These are phyloP conservation scores for Tieghemostelium lacteum DNA, from an alignment of 78 protist genomes.

Conservation along the genomic window DNA sequence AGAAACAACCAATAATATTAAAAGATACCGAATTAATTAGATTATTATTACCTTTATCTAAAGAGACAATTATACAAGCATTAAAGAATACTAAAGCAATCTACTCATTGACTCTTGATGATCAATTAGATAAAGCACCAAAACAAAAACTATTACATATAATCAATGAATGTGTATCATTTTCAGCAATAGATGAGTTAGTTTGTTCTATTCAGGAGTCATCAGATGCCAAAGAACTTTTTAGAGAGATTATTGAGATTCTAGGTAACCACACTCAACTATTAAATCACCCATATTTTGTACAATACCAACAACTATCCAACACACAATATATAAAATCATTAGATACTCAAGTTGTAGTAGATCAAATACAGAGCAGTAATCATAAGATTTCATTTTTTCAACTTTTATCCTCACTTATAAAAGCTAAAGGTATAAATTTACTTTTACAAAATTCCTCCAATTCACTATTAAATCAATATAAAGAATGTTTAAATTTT, in stretches of 20 bases:
- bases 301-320: not conserved
- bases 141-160: conserved; percentile 54
- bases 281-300: conserved; percentile 7
- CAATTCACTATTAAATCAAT: not conserved
- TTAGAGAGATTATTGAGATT: not conserved
- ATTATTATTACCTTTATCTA: not conserved
- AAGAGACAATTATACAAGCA: conserved; percentile 30
- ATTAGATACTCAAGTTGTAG: not conserved
- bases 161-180: conserved; percentile 43
- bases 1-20: not conserved
- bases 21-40: conserved; percentile 42
- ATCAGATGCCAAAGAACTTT: not conserved
- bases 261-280: not conserved
- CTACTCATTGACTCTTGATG: conserved; percentile 31
- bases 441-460: conserved; percentile 5
- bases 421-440: conserved; percentile 39
- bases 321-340: not conserved
- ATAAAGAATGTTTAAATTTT: not conserved
- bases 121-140: conserved; percentile 53
- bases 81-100: conserved; percentile 14
- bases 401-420: conserved; percentile 4
- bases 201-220: conserved; percentile 2
- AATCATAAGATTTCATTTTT: conserved; percentile 20
- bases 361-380: not conserved
- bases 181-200: conserved; percentile 62